Evolutionary conservation across 1,284 basidiomycete species (phyloP).

Genomic region (Fomes fomentarius): DNA sequence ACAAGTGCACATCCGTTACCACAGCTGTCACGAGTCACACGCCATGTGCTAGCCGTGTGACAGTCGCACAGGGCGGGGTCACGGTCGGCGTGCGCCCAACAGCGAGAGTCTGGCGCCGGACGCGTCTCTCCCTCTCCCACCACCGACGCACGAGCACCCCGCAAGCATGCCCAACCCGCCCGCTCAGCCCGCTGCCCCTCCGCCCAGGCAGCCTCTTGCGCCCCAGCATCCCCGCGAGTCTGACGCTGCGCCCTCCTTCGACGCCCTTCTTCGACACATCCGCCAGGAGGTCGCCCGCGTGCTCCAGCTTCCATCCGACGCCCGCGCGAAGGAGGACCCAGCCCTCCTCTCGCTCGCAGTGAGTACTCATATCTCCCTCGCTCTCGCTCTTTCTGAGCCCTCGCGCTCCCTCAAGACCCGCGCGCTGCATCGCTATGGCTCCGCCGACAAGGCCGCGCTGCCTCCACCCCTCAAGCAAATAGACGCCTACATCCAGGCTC

Average conservation of each 20-base stretch:
- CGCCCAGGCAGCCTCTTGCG: conserved; percentile 1
- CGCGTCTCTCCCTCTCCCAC: conserved; percentile 28
- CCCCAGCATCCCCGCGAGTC: conserved; percentile 8
- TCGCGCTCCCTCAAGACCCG: conserved; percentile 19
- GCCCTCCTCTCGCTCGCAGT: conserved; percentile 22
- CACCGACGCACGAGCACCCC: conserved; percentile 11
- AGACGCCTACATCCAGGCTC: conserved; percentile 21
- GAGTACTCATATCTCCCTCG: neutral
- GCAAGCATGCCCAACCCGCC: conserved; percentile 11
- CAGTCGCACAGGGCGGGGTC: conserved; percentile 12
- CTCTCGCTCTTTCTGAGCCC: conserved; percentile 2
- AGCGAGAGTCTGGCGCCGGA: conserved; percentile 17
- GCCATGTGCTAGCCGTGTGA: conserved; percentile 3
- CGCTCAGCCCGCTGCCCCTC: conserved; percentile 8
- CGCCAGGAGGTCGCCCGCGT: conserved; percentile 25
- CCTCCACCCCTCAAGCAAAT: conserved; percentile 25
- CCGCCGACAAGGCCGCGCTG: conserved; percentile 22
- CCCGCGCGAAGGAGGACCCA: conserved; percentile 20
- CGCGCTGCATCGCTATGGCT: conserved; percentile 18
- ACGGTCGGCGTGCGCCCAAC: conserved; percentile 14
- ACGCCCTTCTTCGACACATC: conserved; percentile 19
- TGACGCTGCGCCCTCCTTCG: conserved; percentile 20
- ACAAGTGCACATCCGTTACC: too few relatives aligned
- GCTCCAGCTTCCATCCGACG: conserved; percentile 19
- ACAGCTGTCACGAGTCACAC: conserved; percentile 5